Evolutionary conservation across 1,284 basidiomycete genomes (phyloP).

Genomic region (Rhodofomes roseus): DNA sequence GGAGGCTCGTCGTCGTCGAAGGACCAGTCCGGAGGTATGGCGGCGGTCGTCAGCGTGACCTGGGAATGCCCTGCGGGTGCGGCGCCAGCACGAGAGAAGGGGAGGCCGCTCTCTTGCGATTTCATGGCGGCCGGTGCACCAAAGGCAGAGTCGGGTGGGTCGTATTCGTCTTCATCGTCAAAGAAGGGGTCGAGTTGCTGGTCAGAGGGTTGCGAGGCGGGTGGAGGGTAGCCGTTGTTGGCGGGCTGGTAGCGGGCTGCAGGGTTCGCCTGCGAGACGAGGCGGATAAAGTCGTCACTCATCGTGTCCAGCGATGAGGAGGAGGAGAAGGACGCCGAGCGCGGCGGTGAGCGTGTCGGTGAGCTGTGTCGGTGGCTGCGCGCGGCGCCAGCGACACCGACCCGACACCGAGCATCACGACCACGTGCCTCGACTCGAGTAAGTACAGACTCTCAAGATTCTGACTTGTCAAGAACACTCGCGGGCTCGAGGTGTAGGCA

Average conservation of each 20-base stretch:
- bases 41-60: conserved; percentile 32
- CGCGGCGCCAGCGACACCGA: neutral
- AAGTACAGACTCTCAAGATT: no score
- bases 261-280: conserved; percentile 72
- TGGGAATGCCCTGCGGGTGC: conserved; percentile 59
- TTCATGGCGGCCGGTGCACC: conserved; percentile 54
- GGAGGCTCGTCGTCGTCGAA: conserved; percentile 58
- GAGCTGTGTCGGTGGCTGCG: conserved; percentile 3
- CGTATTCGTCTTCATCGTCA: conserved; percentile 65
- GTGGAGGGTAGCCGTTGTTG: conserved; percentile 55
- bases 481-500: no score
- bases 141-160: conserved; percentile 62
- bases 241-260: conserved; percentile 58
- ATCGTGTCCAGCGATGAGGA: conserved; percentile 36
- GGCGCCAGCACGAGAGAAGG: conserved; percentile 52
- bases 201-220: conserved; percentile 32
- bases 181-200: conserved; percentile 73
- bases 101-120: conserved; percentile 68
- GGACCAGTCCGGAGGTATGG: conserved; percentile 63
- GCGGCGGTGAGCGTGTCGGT: neutral
- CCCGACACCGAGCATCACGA: neutral
- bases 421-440: neutral
- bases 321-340: neutral
- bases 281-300: conserved; percentile 71
- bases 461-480: no score